These are phyloP conservation scores for Chaetoceros muelleri DNA, from an alignment of 108 stramenopile species.

Conservation along the genomic window DNA sequence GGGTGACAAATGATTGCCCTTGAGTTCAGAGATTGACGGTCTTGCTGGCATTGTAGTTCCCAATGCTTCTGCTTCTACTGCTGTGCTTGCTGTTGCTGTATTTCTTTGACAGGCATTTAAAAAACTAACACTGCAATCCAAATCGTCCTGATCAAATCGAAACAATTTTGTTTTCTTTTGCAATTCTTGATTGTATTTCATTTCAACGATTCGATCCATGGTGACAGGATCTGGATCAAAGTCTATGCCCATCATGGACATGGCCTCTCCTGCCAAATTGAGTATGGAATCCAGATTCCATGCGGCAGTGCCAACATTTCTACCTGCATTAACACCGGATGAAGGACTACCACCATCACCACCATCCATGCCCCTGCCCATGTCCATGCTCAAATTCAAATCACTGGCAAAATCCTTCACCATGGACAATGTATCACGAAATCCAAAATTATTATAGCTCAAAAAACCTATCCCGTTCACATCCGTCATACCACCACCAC, in stretches of 20 bases:
- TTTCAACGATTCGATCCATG: conserved; percentile 43
- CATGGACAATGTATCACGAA: conserved; percentile 52
- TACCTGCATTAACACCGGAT: not conserved
- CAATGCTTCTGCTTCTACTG: conserved; percentile 14
- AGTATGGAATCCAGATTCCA: conserved; percentile 48
- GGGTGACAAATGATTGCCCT: conserved; percentile 64
- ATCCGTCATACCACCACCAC: conserved; percentile 38
- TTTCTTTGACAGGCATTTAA: conserved; percentile 2
- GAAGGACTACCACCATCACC: not conserved
- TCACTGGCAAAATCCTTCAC: conserved; percentile 54
- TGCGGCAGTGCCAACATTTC: no score
- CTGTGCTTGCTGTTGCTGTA: no score
- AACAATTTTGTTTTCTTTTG: conserved; percentile 57
- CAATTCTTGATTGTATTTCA: conserved; percentile 43
- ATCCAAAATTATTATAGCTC: conserved; percentile 71
- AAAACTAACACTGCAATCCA: conserved; percentile 54
- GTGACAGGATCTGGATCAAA: conserved; percentile 52
- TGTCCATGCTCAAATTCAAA: conserved; percentile 20
- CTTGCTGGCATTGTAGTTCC: conserved; percentile 6
- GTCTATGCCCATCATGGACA: conserved; percentile 59
- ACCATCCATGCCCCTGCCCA: no score
- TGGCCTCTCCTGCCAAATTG: conserved; percentile 56
- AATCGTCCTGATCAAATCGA: conserved; percentile 59
- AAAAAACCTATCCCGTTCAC: conserved; percentile 55
- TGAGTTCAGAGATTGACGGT: conserved; percentile 33